phyloP scores from a whole-genome alignment of 2,329 filamentous ascomycete species.

The Aspergillus japonicus region DNA sequence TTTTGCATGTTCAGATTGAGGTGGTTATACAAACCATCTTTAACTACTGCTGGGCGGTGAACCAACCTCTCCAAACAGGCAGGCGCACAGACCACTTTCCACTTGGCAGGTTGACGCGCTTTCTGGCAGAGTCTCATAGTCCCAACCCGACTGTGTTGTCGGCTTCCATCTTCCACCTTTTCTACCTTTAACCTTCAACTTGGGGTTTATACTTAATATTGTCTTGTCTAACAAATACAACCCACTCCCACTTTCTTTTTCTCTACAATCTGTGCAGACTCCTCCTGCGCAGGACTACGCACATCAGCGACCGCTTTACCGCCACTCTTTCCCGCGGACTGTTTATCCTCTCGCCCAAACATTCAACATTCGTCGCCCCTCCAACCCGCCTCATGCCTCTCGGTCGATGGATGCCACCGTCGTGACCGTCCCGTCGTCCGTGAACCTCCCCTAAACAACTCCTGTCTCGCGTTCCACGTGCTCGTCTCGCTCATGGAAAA shows the following conservation, averaged over 20 bases:
- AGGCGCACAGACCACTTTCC: no score
- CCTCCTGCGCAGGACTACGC: background rate
- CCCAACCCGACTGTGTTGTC: no score
- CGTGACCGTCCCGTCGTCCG: constrained; percentile 1
- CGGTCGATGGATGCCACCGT: constrained; percentile 3
- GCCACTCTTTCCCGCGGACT: background rate
- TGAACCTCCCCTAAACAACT: constrained; percentile 3
- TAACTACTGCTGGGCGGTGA: no score
- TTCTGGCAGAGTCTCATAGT: no score
- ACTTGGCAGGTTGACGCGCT: no score
- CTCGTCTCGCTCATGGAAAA: constrained; percentile 67
- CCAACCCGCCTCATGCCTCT: constrained; percentile 9
- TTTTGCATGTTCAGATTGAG: no score
- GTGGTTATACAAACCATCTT: no score
- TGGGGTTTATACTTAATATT: background rate
- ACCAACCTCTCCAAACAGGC: no score
- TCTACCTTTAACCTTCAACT: background rate
- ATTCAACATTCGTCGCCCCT: constrained; percentile 1
- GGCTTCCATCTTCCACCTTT: no score
- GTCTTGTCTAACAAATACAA: background rate
- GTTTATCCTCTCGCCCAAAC: background rate
- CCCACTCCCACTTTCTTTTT: background rate
- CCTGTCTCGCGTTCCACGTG: background rate
- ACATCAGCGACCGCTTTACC: background rate
- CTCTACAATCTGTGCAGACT: background rate